Conservation (phyloP, 352 stramenopile genomes). For the Pythium angustatum region DNA sequence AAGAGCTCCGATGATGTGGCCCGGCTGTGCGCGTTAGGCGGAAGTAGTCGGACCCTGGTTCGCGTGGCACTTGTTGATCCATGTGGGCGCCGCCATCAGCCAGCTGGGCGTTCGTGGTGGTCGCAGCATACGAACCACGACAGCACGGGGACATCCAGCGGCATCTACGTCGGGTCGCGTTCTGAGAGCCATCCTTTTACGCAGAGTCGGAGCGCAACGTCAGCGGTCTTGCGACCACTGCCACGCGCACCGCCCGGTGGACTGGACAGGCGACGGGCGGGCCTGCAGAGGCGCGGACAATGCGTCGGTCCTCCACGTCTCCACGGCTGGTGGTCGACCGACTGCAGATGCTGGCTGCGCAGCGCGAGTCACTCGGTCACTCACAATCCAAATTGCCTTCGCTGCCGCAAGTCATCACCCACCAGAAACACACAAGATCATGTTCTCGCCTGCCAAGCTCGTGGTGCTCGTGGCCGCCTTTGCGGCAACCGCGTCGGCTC, state of each 20-base stretch:
- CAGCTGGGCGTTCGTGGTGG: neutral
- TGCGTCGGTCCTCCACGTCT: too few relatives aligned
- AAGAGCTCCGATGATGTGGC: neutral
- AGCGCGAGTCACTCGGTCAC: neutral
- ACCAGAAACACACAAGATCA: slow-evolving; percentile 15
- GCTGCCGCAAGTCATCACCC: slow-evolving; percentile 18
- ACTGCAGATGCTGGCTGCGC: neutral
- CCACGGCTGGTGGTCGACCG: neutral
- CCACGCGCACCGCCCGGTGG: too few relatives aligned
- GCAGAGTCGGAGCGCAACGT: neutral
- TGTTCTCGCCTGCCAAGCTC: slow-evolving; percentile 26
- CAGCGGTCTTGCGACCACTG: too few relatives aligned
- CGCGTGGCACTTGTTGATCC: neutral
- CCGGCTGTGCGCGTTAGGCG: neutral
- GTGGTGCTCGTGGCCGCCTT: slow-evolving; percentile 18
- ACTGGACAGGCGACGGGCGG: too few relatives aligned
- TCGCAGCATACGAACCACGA: too few relatives aligned
- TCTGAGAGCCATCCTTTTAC: neutral
- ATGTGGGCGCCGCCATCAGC: neutral
- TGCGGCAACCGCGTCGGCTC: slow-evolving; percentile 18
- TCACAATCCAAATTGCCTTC: slow-evolving; percentile 39
- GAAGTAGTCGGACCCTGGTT: neutral
- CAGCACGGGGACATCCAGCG: neutral
- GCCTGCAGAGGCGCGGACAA: too few relatives aligned
- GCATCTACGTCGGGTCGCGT: neutral